A percentile compares a stretch with the other conserved stretches of the same genome.
phyloP scores from a whole-genome alignment of 2,329 filamentous ascomycete genomes.

The Chaetomium olivaceum region DNA sequence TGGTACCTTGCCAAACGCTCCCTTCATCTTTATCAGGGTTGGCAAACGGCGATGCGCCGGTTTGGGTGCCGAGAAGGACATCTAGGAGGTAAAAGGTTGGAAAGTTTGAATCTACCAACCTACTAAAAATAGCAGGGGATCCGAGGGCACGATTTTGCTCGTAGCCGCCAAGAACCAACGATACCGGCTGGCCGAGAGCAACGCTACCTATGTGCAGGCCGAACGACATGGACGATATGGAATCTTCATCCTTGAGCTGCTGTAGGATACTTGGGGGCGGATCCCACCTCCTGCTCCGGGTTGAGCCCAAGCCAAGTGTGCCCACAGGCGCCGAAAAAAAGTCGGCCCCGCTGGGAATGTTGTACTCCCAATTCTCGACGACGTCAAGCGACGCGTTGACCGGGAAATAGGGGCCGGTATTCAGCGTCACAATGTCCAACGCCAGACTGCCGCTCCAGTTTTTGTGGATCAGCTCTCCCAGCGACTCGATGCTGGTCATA shows the following conservation, averaged over 20 bases:
- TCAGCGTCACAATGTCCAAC: not conserved
- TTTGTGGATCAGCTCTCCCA: not conserved
- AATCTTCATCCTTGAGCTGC: not conserved
- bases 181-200: constrained; percentile 33
- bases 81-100: not conserved
- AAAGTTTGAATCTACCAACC: not conserved
- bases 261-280: not conserved
- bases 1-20: not conserved
- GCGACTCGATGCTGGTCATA: too few species aligned
- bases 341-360: not conserved
- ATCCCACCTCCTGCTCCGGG: not conserved
- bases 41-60: not conserved
- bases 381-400: not conserved
- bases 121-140: not conserved
- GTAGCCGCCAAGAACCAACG: constrained; percentile 40
- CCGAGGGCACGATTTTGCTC: constrained; percentile 36
- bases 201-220: constrained; percentile 40
- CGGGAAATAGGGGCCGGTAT: too few species aligned
- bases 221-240: constrained; percentile 34
- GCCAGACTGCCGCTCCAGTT: not conserved
- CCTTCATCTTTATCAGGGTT: not conserved
- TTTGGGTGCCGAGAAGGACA: not conserved
- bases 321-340: not conserved
- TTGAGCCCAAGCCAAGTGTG: not conserved
- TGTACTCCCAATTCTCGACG: not conserved